phyloP scores from a whole-genome alignment of 1,139 yeast species.

The Protomyces gravidus region DNA sequence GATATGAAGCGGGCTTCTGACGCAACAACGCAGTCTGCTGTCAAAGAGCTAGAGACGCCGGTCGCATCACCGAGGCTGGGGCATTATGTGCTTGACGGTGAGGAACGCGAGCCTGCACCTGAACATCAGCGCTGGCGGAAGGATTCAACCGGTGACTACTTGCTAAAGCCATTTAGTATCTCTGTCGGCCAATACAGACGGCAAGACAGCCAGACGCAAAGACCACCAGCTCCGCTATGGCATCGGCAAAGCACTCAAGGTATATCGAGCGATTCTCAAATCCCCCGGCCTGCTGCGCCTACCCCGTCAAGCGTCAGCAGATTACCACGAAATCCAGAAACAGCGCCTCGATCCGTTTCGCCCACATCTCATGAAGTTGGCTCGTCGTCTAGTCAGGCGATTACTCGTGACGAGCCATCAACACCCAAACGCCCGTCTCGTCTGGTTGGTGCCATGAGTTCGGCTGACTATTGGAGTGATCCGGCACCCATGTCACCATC shows the following conservation, averaged over 20 bases:
- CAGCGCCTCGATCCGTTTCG: not conserved
- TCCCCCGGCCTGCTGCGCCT: not conserved
- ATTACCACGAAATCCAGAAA: not conserved
- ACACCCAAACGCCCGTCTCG: not conserved
- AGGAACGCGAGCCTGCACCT: not conserved
- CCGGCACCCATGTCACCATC: not conserved
- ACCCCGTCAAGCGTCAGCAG: not conserved
- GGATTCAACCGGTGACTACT: not conserved
- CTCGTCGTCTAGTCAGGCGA: too few relatives aligned
- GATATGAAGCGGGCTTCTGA: not conserved
- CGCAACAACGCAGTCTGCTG: not conserved
- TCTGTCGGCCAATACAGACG: not conserved
- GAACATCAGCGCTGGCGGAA: not conserved
- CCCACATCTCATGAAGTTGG: too few relatives aligned
- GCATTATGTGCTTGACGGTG: not conserved
- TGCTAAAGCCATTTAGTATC: not conserved
- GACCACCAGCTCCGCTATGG: not conserved
- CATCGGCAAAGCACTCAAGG: not conserved
- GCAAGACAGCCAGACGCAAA: not conserved
- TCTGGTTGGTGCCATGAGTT: not conserved
- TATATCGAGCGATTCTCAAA: not conserved
- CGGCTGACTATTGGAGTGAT: not conserved
- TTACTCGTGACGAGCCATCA: not conserved
- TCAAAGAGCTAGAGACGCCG: not conserved
- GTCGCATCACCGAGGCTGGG: not conserved